A percentile compares a stretch with the other conserved stretches of the same genome.
phyloP scores from a whole-genome alignment of 495 filamentous ascomycete genomes.

The Sordaria brevicollis region DNA sequence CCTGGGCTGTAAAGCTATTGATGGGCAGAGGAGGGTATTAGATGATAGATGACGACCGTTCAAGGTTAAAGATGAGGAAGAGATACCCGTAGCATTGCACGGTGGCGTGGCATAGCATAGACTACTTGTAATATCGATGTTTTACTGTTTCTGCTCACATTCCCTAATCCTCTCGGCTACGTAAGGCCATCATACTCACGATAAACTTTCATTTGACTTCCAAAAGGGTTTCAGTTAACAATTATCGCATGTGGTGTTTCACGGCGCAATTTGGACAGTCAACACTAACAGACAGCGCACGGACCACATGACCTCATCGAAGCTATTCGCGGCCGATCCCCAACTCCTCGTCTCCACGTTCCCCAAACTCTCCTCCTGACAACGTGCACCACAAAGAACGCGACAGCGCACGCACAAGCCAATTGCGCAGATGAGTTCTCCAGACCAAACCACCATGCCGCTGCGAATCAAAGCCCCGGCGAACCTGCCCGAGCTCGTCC shows the following conservation, averaged over 20 bases:
- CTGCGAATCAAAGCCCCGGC: slow-evolving; percentile 11
- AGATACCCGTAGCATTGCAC: not conserved
- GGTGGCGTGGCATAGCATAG: not conserved
- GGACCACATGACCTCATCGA: slow-evolving; percentile 26
- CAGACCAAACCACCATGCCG: slow-evolving; percentile 8
- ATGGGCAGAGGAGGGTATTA: not conserved
- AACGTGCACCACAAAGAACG: not conserved
- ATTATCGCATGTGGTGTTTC: too few relatives aligned
- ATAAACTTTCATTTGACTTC: too few relatives aligned
- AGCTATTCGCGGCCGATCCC: slow-evolving; percentile 12
- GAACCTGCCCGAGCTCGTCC: slow-evolving; percentile 44
- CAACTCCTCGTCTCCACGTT: not conserved
- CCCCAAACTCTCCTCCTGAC: not conserved
- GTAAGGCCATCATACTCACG: too few relatives aligned
- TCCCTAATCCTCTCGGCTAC: not conserved
- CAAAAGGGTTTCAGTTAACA: too few relatives aligned
- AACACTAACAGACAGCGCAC: too few relatives aligned
- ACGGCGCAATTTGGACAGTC: too few relatives aligned
- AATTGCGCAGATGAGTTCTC: slow-evolving; percentile 7
- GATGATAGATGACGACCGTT: not conserved
- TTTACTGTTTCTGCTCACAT: not conserved
- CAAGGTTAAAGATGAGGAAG: not conserved
- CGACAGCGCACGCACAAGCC: not conserved
- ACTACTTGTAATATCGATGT: not conserved
- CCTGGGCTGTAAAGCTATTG: slow-evolving; percentile 48